These are phyloP conservation scores for Globisporangium alternatum DNA, from an alignment of 352 stramenopile genomes.

Conservation along the genomic window DNA sequence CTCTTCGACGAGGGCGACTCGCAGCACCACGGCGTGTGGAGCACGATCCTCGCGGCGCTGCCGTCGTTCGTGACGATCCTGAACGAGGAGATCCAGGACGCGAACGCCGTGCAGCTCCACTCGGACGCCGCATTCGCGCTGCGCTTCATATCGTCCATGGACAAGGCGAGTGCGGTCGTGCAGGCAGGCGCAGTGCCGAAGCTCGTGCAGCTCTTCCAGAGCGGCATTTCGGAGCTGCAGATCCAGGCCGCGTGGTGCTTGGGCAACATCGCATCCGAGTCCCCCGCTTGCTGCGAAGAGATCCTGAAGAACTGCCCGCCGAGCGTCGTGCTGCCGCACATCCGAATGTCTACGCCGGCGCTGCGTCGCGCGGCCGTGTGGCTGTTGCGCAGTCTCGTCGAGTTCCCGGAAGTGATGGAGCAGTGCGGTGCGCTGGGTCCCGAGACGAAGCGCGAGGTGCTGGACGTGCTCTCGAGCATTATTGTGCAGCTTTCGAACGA, in stretches of 20 bases:
- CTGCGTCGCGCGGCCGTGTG: slow-evolving; percentile 76
- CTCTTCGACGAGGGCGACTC: slow-evolving; percentile 83
- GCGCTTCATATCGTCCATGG: slow-evolving; percentile 88
- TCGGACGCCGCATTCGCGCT: slow-evolving; percentile 85
- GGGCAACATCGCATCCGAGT: slow-evolving; percentile 83
- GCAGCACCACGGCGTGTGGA: slow-evolving; percentile 78
- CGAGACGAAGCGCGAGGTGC: slow-evolving; percentile 67
- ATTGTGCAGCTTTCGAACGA: slow-evolving; percentile 78
- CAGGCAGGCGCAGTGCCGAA: slow-evolving; percentile 66
- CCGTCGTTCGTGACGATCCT: slow-evolving; percentile 79
- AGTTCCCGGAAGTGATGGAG: slow-evolving; percentile 77
- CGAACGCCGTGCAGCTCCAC: slow-evolving; percentile 69
- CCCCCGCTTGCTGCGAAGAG: slow-evolving; percentile 64
- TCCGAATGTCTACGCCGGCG: slow-evolving; percentile 79
- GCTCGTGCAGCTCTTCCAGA: slow-evolving; percentile 83
- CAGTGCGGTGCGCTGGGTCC: slow-evolving; percentile 34
- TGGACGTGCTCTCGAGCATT: slow-evolving; percentile 71
- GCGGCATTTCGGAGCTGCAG: slow-evolving; percentile 83
- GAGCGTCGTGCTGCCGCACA: slow-evolving; percentile 69
- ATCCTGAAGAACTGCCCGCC: slow-evolving; percentile 73
- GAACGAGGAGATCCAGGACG: slow-evolving; percentile 60
- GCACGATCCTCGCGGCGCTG: slow-evolving; percentile 76
- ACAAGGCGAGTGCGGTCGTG: slow-evolving; percentile 77
- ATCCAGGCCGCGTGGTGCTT: slow-evolving; percentile 87
- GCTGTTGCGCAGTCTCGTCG: slow-evolving; percentile 81